Evolutionary conservation across 2,329 filamentous ascomycete genomes (phyloP), one percentile per base, ranked within the genome.

Genomic region (Ceratocystis ficicola): DNA sequence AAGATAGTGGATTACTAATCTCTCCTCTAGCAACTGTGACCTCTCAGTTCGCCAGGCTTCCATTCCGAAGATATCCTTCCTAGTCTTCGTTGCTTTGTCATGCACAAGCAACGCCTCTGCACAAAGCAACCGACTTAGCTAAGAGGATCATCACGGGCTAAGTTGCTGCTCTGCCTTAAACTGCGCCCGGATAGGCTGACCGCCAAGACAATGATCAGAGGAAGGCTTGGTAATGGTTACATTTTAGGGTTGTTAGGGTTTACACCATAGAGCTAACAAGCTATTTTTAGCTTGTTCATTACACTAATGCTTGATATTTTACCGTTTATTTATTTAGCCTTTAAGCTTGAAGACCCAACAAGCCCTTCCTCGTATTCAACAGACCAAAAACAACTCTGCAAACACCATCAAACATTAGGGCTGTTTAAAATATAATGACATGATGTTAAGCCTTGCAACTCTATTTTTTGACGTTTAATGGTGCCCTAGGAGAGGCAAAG

Each of bases 281-380:
- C 48, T 52, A 52, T 52, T 52, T 59, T 59, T 59, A 59, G 52
- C 17, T 50, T 5, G 17, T 7, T 36, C 1, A 30, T 20, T 36
- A 7, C 1, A 30, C 28, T 30, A 1, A 30, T 30, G 15, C 5
- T 30, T 30, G 1, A 10, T 22, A 50, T 32, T 28, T 17, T 2
- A 7, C 32, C 7, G 10, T 36, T 36, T 36, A 36, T 36, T 36
- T 36, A 57, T 32, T 59, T 30, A 17, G 52, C 15, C n/a, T 57
- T 59, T 59, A 59, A 59, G 52, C 28, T 59, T 59, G 52, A 59
- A 59, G 25, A 5, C 48, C 20, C 15, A 20, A 52, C 48, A 50
- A n/a, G n/a, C 46, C 46, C 17, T 50, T 50, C 46, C 46, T 50
- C 30, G 8, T 41, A 25, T n/a, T 52, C 22, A 52, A 15, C 20